Evolutionary conservation across 208 protist genomes (phyloP), one percentile per base, ranked within the genome.

Genomic region (Novymonas esmeraldas): DNA sequence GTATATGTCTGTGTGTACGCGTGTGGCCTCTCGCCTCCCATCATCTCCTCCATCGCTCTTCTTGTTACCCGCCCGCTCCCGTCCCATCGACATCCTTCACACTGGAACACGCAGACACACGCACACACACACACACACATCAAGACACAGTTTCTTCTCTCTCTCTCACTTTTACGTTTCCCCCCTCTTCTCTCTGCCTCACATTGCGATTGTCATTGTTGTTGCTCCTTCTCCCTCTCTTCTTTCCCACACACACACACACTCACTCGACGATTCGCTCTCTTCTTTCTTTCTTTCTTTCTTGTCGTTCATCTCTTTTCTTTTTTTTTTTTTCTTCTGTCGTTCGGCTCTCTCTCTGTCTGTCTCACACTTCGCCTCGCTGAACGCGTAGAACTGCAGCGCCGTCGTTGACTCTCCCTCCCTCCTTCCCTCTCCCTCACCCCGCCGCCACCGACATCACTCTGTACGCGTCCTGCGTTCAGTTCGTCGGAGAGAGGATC

Each of bases 221-320:
- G 5, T 41, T 41, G 36, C 11, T 41, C 36, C 36, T 41, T 41
- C 11, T 11, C 5, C 36, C 36, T n/a, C n/a, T n/a, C n/a, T n/a
- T n/a, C n/a, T n/a, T n/a, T n/a, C n/a, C n/a, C n/a, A n/a, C n/a
- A n/a, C n/a, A n/a, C 36, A 41, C 36, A 41, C 36, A 41, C 36
- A 41, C 36, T 38, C 24, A 28, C 42, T 36, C 33, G 7, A 41
- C 31, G 24, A 36, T 45, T 52, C 22, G 34, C 31, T 26, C 9
- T 52, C 22, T 52, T 54, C 26, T 31, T 42, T 28, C 6, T 56
- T 46, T 52, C 45, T 28, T 54, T 72, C 34, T 54, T 58, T 34
- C 50, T 22, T 62, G 52, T 71, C 31, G 36, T 11, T 41, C 3
- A 3, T 46, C 48, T 68, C 59, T 58, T 68, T 49, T 58, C 46